Evolutionary conservation across 2,329 filamentous ascomycete genomes (phyloP).

Genomic region (Teratosphaeria nubilosa): DNA sequence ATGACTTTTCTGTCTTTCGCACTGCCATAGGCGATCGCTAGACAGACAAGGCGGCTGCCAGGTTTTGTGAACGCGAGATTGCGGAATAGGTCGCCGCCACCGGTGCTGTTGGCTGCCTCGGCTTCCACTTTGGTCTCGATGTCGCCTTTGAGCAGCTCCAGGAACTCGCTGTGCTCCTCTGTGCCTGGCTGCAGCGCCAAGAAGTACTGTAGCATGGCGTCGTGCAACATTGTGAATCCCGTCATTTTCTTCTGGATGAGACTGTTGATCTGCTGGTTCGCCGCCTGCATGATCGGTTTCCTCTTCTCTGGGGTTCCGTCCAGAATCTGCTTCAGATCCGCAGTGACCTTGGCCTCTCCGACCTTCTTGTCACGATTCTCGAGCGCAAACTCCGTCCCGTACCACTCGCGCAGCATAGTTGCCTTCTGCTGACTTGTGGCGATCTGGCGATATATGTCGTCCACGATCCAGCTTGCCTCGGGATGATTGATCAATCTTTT

Average conservation of each 20-base stretch:
- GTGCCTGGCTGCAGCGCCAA: slow-evolving; percentile 65
- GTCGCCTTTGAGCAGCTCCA: slow-evolving; percentile 85
- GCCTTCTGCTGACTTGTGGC: slow-evolving; percentile 81
- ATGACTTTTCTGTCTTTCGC: slow-evolving; percentile 91
- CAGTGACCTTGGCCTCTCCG: slow-evolving; percentile 26
- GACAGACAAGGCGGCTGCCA: slow-evolving; percentile 69
- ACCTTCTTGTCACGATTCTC: slow-evolving; percentile 46
- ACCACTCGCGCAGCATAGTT: slow-evolving; percentile 84
- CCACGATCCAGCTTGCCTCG: slow-evolving; percentile 93
- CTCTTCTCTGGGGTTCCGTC: slow-evolving; percentile 74
- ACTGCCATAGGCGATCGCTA: slow-evolving; percentile 71
- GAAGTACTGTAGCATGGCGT: slow-evolving; percentile 97
- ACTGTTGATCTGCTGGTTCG: slow-evolving; percentile 79
- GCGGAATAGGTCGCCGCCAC: slow-evolving; percentile 76
- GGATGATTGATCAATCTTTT: slow-evolving; percentile 90
- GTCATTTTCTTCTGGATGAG: slow-evolving; percentile 94
- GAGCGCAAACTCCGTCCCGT: slow-evolving; percentile 83
- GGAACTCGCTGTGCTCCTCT: slow-evolving; percentile 74
- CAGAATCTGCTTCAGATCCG: slow-evolving; percentile 67
- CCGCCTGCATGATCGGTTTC: slow-evolving; percentile 71
- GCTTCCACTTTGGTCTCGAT: slow-evolving; percentile 48
- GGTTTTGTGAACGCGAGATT: slow-evolving; percentile 94
- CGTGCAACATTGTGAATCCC: slow-evolving; percentile 94
- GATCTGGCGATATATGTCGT: slow-evolving; percentile 87
- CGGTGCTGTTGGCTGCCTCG: slow-evolving; percentile 2